Evolutionary conservation across 2,329 filamentous ascomycete species (phyloP).

Genomic region (Ophiocordyceps camponoti-rufipedis): DNA sequence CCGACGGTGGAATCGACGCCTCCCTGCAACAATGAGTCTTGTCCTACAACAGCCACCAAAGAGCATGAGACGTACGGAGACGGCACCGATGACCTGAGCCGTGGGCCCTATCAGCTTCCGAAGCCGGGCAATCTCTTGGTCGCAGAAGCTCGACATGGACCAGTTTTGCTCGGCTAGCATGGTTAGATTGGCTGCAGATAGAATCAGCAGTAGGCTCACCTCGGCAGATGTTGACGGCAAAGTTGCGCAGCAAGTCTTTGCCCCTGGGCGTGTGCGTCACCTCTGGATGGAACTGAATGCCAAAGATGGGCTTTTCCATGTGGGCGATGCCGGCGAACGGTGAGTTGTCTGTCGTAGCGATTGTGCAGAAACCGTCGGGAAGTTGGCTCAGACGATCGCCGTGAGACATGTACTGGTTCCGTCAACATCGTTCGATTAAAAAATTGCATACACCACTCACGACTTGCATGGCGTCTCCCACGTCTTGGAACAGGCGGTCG

Average conservation of each 20-base stretch:
- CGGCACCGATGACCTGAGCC: conserved; percentile 54
- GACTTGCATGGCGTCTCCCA: conserved; percentile 32
- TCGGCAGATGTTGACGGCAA: conserved; percentile 65
- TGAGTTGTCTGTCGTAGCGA: conserved; percentile 61
- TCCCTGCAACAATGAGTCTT: not conserved
- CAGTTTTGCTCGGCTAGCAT: conserved; percentile 60
- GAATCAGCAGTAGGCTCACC: not conserved
- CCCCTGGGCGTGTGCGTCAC: conserved; percentile 40
- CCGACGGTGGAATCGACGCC: not conserved
- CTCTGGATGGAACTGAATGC: conserved; percentile 79
- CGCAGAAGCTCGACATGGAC: conserved; percentile 72
- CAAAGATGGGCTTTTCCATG: conserved; percentile 44
- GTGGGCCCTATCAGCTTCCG: conserved; percentile 62
- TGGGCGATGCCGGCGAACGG: conserved; percentile 68
- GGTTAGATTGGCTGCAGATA: no score
- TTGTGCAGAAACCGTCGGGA: conserved; percentile 52
- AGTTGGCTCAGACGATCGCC: conserved; percentile 66
- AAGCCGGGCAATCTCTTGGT: conserved; percentile 67
- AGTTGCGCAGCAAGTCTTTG: conserved; percentile 59
- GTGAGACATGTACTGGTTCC: conserved; percentile 57
- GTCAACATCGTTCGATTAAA: conserved; percentile 10
- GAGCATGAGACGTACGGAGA: conserved; percentile 11
- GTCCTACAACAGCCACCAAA: not conserved
- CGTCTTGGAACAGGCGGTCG: conserved; percentile 59
- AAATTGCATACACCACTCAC: not conserved